phyloP scores from a whole-genome alignment of 2,329 filamentous ascomycete genomes.

The Neopestalotiopsis rosae region DNA sequence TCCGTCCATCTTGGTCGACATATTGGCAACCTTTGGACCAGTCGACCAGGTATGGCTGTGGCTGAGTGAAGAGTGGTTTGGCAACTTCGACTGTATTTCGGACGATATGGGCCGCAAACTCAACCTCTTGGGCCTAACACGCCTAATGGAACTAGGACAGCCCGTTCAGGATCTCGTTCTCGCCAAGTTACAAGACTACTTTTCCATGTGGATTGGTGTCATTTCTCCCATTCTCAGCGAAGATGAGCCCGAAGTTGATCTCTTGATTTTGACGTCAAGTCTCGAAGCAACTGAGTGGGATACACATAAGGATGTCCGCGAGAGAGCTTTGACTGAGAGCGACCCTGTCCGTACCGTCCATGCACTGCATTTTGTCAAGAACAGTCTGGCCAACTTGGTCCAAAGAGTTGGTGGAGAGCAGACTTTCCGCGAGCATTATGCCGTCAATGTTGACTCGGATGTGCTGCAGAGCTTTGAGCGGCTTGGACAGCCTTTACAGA shows the following conservation, averaged over 20 bases:
- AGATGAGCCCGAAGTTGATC: conserved; percentile 53
- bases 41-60: conserved; percentile 62
- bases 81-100: conserved; percentile 70
- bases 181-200: conserved; percentile 71
- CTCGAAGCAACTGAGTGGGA: conserved; percentile 56
- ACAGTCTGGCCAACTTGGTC: conserved; percentile 65
- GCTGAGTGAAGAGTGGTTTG: conserved; percentile 70
- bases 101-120: conserved; percentile 72
- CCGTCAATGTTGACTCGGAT: conserved; percentile 76
- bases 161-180: conserved; percentile 64
- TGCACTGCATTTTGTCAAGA: conserved; percentile 67
- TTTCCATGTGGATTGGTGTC: conserved; percentile 77
- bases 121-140: conserved; percentile 73
- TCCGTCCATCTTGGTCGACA: conserved; percentile 69
- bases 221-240: conserved; percentile 68
- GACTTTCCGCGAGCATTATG: conserved; percentile 70
- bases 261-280: conserved; percentile 51
- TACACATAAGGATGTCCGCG: conserved; percentile 59
- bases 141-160: conserved; percentile 69
- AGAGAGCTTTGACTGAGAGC: conserved; percentile 56
- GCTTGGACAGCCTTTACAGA: background rate
- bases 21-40: conserved; percentile 53
- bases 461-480: conserved; percentile 68
- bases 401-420: conserved; percentile 66
- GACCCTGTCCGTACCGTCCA: conserved; percentile 74